phyloP scores from a whole-genome alignment of 2,329 filamentous ascomycete genomes.

The Neocatenulostroma microsporum region DNA sequence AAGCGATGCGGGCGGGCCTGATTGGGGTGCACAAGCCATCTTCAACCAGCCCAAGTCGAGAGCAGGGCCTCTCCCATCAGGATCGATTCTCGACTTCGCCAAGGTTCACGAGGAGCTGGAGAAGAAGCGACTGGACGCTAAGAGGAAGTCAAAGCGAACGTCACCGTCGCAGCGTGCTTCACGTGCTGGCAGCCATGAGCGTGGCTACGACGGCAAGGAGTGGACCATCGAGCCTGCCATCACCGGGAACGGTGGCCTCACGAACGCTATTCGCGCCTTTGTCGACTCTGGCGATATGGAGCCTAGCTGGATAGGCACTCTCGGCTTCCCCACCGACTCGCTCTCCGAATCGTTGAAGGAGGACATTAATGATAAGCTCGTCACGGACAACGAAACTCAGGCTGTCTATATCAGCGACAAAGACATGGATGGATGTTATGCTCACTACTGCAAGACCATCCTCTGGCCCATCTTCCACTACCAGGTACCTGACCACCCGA shows the following conservation, averaged over 20 bases:
- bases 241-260: conserved; percentile 85
- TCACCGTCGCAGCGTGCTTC: conserved; percentile 16
- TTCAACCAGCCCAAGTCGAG: conserved; percentile 71
- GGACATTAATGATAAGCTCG: conserved; percentile 74
- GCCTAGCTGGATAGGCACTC: conserved; percentile 81
- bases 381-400: conserved; percentile 67
- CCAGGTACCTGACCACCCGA: conserved; percentile 93
- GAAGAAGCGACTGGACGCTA: conserved; percentile 15
- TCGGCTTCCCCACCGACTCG: conserved; percentile 90
- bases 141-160: conserved; percentile 10
- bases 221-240: conserved; percentile 81
- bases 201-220: conserved; percentile 60
- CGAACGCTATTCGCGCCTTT: conserved; percentile 64
- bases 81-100: conserved; percentile 64
- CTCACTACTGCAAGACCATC: conserved; percentile 95
- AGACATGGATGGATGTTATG: conserved; percentile 90
- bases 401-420: conserved; percentile 82
- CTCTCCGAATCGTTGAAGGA: conserved; percentile 67
- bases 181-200: conserved; percentile 32
- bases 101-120: conserved; percentile 37
- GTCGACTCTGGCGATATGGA: conserved; percentile 60
- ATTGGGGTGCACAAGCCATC: conserved; percentile 60
- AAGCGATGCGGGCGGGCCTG: conserved; percentile 65
- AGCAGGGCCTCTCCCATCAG: conserved; percentile 65
- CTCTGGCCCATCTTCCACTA: conserved; percentile 98